Evolutionary conservation across 2,329 filamentous ascomycete species (phyloP).

Genomic region (Colletotrichum spaethianum): DNA sequence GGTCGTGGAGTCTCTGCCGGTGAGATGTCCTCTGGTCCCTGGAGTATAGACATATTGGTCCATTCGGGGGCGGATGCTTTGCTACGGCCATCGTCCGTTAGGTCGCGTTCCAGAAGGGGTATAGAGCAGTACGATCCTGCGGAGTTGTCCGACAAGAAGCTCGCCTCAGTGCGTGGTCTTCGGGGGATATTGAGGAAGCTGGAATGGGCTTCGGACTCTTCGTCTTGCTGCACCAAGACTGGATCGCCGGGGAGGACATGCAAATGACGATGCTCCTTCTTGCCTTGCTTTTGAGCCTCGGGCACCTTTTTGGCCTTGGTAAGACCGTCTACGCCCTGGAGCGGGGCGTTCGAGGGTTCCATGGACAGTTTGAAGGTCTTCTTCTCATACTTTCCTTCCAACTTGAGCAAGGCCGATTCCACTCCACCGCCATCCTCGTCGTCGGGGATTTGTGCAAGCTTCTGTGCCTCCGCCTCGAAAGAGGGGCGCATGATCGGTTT

Average conservation of each 20-base stretch:
- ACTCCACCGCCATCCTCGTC: slow-evolving; percentile 89
- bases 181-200: slow-evolving; percentile 46
- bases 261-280: slow-evolving; percentile 61
- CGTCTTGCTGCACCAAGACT: slow-evolving; percentile 46
- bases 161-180: slow-evolving; percentile 52
- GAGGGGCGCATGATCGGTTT: slow-evolving; percentile 78
- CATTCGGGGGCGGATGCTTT: slow-evolving; percentile 61
- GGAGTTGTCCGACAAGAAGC: slow-evolving; percentile 72
- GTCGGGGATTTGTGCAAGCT: slow-evolving; percentile 89
- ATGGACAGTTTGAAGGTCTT: slow-evolving; percentile 59
- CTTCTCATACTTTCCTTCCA: slow-evolving; percentile 87
- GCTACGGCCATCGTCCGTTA: slow-evolving; percentile 65
- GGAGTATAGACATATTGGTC: slow-evolving; percentile 69
- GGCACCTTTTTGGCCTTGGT: slow-evolving; percentile 39
- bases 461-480: slow-evolving; percentile 90
- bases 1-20: slow-evolving; percentile 32
- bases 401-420: slow-evolving; percentile 91
- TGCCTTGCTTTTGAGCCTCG: slow-evolving; percentile 55
- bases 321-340: slow-evolving; percentile 19
- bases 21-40: slow-evolving; percentile 60
- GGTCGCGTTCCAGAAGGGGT: slow-evolving; percentile 80
- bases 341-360: slow-evolving; percentile 50
- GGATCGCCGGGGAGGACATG: slow-evolving; percentile 57
- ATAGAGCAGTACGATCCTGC: slow-evolving; percentile 83
- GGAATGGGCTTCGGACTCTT: slow-evolving; percentile 43